Percentiles rank a stretch among this genome's conserved stretches.
phyloP scores from a whole-genome alignment of 1,139 yeast species.

The Ogataea hybrid region DNA sequence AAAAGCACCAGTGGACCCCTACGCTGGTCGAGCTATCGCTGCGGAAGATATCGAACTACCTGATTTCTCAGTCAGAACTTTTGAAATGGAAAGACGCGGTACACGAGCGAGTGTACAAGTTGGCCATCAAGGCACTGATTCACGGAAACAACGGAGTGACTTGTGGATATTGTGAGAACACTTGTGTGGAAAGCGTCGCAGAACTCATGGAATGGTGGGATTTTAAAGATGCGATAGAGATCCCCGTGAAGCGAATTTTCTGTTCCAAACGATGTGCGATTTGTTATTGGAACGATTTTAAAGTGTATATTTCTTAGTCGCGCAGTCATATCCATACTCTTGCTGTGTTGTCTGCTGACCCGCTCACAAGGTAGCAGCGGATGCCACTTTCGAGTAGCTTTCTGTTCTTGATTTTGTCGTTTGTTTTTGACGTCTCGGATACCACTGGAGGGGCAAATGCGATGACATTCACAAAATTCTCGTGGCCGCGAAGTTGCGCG shows the following conservation, averaged over 20 bases:
- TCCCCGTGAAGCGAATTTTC: slow-evolving; percentile 44
- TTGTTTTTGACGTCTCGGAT: slow-evolving; percentile 27
- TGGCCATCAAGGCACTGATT: too few relatives aligned
- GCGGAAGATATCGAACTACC: too few relatives aligned
- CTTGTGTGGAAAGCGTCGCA: too few relatives aligned
- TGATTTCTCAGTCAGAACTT: too few relatives aligned
- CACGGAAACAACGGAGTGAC: too few relatives aligned
- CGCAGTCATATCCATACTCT: slow-evolving; percentile 47
- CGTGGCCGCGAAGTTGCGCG: slow-evolving; percentile 60
- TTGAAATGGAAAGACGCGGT: too few relatives aligned
- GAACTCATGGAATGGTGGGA: too few relatives aligned
- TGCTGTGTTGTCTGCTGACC: slow-evolving; percentile 55
- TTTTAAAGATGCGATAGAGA: too few relatives aligned
- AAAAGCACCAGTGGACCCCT: too few relatives aligned
- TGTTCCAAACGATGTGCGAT: slow-evolving; percentile 44
- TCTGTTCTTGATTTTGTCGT: slow-evolving; percentile 24
- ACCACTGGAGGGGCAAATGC: slow-evolving; percentile 53
- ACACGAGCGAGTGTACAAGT: too few relatives aligned
- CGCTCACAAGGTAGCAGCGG: slow-evolving; percentile 58
- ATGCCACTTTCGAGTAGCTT: slow-evolving; percentile 40
- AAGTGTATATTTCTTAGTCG: slow-evolving; percentile 1
- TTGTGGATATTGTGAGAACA: too few relatives aligned
- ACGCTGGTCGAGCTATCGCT: too few relatives aligned
- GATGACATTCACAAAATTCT: slow-evolving; percentile 68
- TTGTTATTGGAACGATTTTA: slow-evolving; percentile 29